phyloP scores from a whole-genome alignment of 2,329 filamentous ascomycete species.

The Huntiella bhutanensis region DNA sequence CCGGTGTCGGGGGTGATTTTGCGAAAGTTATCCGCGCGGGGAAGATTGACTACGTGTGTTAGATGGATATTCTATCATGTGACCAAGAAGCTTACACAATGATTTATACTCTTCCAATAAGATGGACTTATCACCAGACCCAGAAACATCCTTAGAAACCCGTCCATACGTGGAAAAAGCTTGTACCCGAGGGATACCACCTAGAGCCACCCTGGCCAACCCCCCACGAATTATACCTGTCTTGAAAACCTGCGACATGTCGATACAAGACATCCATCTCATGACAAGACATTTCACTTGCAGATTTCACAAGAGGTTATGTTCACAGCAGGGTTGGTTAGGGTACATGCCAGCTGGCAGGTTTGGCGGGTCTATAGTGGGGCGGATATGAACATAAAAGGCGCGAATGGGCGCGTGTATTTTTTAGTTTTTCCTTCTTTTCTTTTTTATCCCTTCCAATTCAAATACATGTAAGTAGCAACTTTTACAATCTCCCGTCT shows the following conservation, averaged over 20 bases:
- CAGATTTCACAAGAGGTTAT: too few species aligned
- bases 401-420: background rate
- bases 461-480: conserved; percentile 82
- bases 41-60: conserved; percentile 7
- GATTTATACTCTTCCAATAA: conserved; percentile 6
- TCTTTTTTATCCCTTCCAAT: conserved; percentile 84
- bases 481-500: conserved; percentile 1
- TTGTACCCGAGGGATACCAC: too few species aligned
- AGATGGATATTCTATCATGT: background rate
- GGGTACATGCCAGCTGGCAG: conserved; percentile 1
- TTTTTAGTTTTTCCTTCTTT: conserved; percentile 24
- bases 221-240: too few species aligned
- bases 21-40: background rate
- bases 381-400: background rate
- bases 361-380: conserved; percentile 2
- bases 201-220: too few species aligned
- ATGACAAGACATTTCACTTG: too few species aligned
- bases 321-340: too few species aligned
- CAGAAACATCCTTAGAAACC: too few species aligned
- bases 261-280: too few species aligned
- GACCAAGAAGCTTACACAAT: conserved; percentile 5
- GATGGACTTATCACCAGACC: too few species aligned
- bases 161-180: too few species aligned
- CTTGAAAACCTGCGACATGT: too few species aligned
- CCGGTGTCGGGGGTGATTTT: conserved; percentile 9